Evolutionary conservation across 176 grass and related monocot species (phyloP).

Genomic region (sorghum (Sorghum bicolor)): DNA sequence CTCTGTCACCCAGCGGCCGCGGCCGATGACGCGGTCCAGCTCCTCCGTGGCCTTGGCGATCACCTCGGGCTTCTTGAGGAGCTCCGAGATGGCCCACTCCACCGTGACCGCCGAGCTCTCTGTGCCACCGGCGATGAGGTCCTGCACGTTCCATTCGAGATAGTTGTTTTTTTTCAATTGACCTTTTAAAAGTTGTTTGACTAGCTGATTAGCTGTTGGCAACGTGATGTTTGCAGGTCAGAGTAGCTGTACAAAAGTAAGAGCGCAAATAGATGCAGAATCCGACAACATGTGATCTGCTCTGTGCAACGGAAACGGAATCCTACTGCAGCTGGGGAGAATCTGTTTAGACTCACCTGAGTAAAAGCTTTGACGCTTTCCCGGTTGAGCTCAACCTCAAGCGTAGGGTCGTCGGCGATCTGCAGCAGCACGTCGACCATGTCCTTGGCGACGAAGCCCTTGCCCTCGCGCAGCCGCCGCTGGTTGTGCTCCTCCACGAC

Average conservation of each 20-base stretch:
- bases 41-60: constrained; percentile 53
- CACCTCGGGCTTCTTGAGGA: constrained; percentile 41
- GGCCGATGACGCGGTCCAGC: constrained; percentile 55
- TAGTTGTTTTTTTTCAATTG: not conserved
- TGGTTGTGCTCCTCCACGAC: constrained; percentile 76
- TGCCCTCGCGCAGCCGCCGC: constrained; percentile 36
- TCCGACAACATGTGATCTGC: not conserved
- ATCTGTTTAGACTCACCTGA: constrained; percentile 41
- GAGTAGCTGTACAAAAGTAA: not conserved
- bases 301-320: not conserved
- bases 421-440: constrained; percentile 91
- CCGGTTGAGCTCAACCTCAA: constrained; percentile 66
- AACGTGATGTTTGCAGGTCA: not conserved
- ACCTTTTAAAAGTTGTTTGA: not conserved
- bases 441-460: constrained; percentile 66
- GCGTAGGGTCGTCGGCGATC: constrained; percentile 57
- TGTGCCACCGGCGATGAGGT: constrained; percentile 52
- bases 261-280: not conserved
- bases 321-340: not conserved
- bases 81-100: constrained; percentile 28
- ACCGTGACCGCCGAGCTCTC: constrained; percentile 53
- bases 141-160: constrained; percentile 25
- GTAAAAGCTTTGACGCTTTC: constrained; percentile 78
- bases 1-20: constrained; percentile 49
- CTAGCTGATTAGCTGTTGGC: not conserved